Evolutionary conservation across 2,329 filamentous ascomycete genomes (phyloP), one percentile per base, ranked within the genome.

Genomic region (Davidsoniella australis): DNA sequence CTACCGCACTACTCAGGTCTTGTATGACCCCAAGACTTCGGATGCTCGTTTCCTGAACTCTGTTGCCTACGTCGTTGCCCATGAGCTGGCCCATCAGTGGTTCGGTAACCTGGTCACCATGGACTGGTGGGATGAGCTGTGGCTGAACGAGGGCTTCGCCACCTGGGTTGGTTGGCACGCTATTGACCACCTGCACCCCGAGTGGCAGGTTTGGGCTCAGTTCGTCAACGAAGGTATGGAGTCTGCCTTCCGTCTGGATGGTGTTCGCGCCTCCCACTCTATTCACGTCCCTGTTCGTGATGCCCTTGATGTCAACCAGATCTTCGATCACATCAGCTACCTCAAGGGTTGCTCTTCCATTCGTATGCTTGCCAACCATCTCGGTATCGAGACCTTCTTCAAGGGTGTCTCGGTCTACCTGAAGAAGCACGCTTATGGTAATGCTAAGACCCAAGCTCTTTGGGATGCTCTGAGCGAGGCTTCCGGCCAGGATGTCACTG

Each of bases 81-180:
- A 98, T 65, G 91, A 98, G 64, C 73, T 98, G 54, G 91, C 88
- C 50, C 87, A 94, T 61, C 87, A 94, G 67, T 94, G 88, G 88
- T 94, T 94, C 58, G 87, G 87, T 37, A 93, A 94, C 63, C 74
- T 94, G 9, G 87, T 94, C 41, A 94, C 88, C 5, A 94, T 94
- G 87, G 85, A 94, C 63, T 94, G 87, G 86, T 91, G 85, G 85
- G 85, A 82, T 61, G 84, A 93, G 67, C 74, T 91, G 39, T 94
- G 87, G 87, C 73, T 94, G 47, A 94, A 94, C 60, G 89, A 96
- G 65, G 88, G 88, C 10, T 98, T 98, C 61, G 91, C 91, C 40
- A 98, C 91, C 2, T 96, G 89, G 89, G 89, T 95, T 41, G 91
- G 89, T 47, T 98, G 89, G 89, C 75, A 88, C 54, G 88, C 87